Conservation (phyloP, 1,284 basidiomycete genomes). For the Pseudomicrostroma phylloplanum region DNA sequence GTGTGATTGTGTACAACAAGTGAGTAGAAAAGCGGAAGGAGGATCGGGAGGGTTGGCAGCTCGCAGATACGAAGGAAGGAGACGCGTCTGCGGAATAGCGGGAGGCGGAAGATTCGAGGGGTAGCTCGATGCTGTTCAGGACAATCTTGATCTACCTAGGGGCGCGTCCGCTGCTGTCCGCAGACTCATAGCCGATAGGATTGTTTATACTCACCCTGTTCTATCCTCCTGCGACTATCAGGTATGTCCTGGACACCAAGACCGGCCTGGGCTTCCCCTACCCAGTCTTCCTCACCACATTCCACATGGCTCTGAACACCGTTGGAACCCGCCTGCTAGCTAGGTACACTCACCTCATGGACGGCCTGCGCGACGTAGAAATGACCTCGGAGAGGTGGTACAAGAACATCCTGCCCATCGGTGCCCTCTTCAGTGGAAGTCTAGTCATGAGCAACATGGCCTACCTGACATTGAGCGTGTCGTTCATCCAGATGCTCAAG, state of each 20-base stretch:
- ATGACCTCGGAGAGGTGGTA: slow-evolving; percentile 59
- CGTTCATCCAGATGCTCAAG: slow-evolving; percentile 98
- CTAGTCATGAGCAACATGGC: slow-evolving; percentile 90
- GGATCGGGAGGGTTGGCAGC: neutral
- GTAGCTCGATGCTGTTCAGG: no score
- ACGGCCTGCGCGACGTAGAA: slow-evolving; percentile 72
- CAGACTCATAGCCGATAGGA: no score
- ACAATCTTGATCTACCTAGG: no score
- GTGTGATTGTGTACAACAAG: slow-evolving; percentile 88
- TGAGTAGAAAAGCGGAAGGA: neutral
- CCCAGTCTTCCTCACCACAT: slow-evolving; percentile 52
- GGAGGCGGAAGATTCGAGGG: no score
- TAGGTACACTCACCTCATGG: slow-evolving; percentile 79
- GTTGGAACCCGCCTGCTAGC: slow-evolving; percentile 82
- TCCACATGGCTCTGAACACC: slow-evolving; percentile 59
- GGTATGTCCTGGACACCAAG: slow-evolving; percentile 62
- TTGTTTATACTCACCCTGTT: slow-evolving; percentile 21
- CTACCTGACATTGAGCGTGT: slow-evolving; percentile 81
- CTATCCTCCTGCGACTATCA: slow-evolving; percentile 22
- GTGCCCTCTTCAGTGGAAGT: slow-evolving; percentile 81
- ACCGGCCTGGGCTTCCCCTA: slow-evolving; percentile 40
- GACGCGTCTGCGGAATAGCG: no score
- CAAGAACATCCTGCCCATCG: slow-evolving; percentile 85
- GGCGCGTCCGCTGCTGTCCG: no score
- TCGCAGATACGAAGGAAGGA: slow-evolving; percentile 53